These are phyloP conservation scores for Pseudogymnoascus sp. DNA, from an alignment of 2,329 filamentous ascomycete species.

Conservation along the genomic window DNA sequence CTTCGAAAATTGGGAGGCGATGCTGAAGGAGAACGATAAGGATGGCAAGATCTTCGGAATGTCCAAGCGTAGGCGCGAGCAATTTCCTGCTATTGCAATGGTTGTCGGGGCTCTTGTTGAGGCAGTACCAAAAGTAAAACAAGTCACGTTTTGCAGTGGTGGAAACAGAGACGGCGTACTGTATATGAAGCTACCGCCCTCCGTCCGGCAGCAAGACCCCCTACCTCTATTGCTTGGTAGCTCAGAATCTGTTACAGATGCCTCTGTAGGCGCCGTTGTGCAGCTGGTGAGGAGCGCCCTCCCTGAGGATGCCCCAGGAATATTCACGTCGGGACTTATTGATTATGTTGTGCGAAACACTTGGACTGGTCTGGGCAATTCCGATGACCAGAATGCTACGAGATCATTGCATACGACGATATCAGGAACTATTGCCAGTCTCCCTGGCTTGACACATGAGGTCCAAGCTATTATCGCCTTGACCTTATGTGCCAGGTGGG, in stretches of 20 bases:
- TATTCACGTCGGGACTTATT: constrained; percentile 37
- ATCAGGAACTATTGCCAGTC: constrained; percentile 53
- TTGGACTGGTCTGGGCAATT: constrained; percentile 45
- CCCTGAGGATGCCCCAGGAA: constrained; percentile 34
- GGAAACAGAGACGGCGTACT: constrained; percentile 80
- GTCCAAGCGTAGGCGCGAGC: constrained; percentile 68
- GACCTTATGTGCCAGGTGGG: constrained; percentile 67
- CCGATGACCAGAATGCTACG: constrained; percentile 50
- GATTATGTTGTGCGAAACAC: constrained; percentile 42
- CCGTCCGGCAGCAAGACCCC: constrained; percentile 58
- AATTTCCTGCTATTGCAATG: constrained; percentile 77
- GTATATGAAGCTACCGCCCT: constrained; percentile 58
- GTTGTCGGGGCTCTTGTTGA: constrained; percentile 69
- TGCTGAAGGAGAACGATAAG: constrained; percentile 45
- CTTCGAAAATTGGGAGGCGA: constrained; percentile 49
- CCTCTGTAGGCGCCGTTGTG: constrained; percentile 12
- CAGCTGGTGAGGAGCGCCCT: background rate
- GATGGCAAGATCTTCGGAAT: constrained; percentile 64
- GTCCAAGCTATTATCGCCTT: constrained; percentile 65
- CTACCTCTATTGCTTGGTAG: constrained; percentile 38
- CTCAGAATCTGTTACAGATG: constrained; percentile 33
- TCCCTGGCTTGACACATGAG: constrained; percentile 68
- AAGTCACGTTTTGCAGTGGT: constrained; percentile 77
- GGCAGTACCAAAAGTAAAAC: constrained; percentile 62
- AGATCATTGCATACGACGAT: constrained; percentile 67